These are phyloP conservation scores for Pugionium cornutum DNA, from an alignment of 345 rosid species.

Conservation along the genomic window DNA sequence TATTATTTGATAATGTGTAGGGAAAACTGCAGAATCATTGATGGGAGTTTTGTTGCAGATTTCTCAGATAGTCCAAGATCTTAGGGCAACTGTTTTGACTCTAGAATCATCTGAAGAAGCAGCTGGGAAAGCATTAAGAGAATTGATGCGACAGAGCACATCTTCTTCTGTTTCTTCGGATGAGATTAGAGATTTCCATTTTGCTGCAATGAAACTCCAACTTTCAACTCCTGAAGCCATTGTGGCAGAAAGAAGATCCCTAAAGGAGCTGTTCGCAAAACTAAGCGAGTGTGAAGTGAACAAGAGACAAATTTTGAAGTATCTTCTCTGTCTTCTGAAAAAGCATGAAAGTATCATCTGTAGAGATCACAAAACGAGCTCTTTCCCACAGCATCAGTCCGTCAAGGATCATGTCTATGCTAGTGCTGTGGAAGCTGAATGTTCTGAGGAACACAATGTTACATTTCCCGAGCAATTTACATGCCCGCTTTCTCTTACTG, in stretches of 20 bases:
- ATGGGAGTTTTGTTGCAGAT: slow-evolving; percentile 54
- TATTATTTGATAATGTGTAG: not conserved
- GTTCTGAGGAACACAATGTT: slow-evolving; percentile 25
- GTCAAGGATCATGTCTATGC: slow-evolving; percentile 26
- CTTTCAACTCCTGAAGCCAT: slow-evolving; percentile 58
- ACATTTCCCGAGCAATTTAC: slow-evolving; percentile 55
- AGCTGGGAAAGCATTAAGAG: slow-evolving; percentile 66
- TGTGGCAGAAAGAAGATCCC: slow-evolving; percentile 60
- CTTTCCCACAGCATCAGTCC: slow-evolving; percentile 19
- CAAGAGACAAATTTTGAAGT: slow-evolving; percentile 51
- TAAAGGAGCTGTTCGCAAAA: slow-evolving; percentile 50
- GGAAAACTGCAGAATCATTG: slow-evolving; percentile 11
- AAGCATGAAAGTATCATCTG: slow-evolving; percentile 49
- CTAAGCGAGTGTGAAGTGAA: slow-evolving; percentile 41
- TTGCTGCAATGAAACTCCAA: slow-evolving; percentile 56
- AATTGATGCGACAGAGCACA: slow-evolving; percentile 50
- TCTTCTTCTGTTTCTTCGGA: slow-evolving; percentile 46
- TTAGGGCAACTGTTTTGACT: slow-evolving; percentile 51
- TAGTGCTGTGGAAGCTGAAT: slow-evolving; percentile 39
- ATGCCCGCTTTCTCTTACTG: slow-evolving; percentile 67
- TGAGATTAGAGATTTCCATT: slow-evolving; percentile 52
- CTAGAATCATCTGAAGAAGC: slow-evolving; percentile 68
- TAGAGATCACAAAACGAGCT: slow-evolving; percentile 44
- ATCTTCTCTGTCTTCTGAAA: slow-evolving; percentile 58
- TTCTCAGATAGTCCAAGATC: slow-evolving; percentile 57